A percentile compares a stretch with the other conserved stretches of the same genome.
Evolutionary conservation across 441 rosid species (phyloP).

Genomic region (Brassica hybrid): DNA sequence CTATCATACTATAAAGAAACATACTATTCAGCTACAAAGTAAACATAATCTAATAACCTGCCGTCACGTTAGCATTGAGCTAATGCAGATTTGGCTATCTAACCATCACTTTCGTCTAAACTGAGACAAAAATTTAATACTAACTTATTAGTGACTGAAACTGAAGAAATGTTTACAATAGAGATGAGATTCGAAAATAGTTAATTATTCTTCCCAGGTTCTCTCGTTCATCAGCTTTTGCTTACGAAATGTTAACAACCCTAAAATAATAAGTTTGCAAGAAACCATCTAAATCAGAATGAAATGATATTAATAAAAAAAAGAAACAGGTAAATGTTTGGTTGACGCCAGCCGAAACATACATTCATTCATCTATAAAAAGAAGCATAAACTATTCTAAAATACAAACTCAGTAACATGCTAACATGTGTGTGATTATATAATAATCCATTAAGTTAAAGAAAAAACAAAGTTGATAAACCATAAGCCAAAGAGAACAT

Average conservation of each 20-base stretch:
- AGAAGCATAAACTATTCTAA: not conserved
- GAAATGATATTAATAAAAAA: not conserved
- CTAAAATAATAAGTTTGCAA: no score
- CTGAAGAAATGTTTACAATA: not conserved
- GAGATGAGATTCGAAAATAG: not conserved
- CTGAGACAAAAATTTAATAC: not conserved
- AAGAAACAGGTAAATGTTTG: constrained; percentile 14
- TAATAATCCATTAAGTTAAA: constrained; percentile 6
- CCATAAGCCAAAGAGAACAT: constrained; percentile 18
- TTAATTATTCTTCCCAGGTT: not conserved
- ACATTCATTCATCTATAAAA: not conserved
- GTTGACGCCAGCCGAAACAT: constrained; percentile 32
- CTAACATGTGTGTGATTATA: constrained; percentile 29
- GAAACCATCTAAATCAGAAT: no score
- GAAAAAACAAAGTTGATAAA: constrained; percentile 23
- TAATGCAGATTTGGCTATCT: not conserved
- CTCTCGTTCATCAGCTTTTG: not conserved
- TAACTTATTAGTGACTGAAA: no score
- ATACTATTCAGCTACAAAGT: not conserved
- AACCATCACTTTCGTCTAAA: constrained; percentile 1
- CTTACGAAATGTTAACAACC: not conserved
- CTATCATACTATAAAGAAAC: not conserved
- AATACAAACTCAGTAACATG: constrained; percentile 26
- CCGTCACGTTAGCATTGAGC: not conserved
- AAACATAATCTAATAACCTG: not conserved